Evolutionary conservation across 345 rosid species (phyloP).

Genomic region (Pseudoturritis turrita): DNA sequence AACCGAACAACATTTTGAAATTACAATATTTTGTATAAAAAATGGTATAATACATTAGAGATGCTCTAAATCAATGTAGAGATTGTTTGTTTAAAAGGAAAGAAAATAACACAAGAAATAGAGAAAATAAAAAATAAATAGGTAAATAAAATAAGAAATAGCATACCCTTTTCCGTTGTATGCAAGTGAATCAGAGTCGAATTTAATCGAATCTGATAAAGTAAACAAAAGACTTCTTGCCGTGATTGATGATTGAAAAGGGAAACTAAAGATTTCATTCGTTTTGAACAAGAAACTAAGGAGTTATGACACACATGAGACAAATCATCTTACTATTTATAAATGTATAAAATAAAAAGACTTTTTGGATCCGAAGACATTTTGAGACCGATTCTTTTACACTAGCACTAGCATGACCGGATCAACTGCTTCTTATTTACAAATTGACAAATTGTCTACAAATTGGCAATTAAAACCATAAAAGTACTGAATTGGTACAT

Average conservation of each 20-base stretch:
- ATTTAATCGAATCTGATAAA: too few species aligned
- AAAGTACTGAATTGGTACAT: too few species aligned
- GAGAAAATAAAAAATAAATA: background rate
- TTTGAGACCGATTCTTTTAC: background rate
- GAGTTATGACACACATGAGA: background rate
- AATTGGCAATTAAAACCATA: background rate
- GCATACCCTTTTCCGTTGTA: background rate
- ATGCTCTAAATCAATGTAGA: too few species aligned
- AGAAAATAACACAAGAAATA: background rate
- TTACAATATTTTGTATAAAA: too few species aligned
- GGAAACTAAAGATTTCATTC: background rate
- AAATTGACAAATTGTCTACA: background rate
- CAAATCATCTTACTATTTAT: background rate
- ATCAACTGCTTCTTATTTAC: background rate
- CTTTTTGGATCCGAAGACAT: background rate
- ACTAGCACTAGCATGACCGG: background rate
- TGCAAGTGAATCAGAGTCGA: background rate
- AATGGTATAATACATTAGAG: too few species aligned
- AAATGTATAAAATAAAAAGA: background rate
- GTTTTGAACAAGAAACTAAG: background rate
- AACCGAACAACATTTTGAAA: too few species aligned
- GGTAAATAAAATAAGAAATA: too few species aligned
- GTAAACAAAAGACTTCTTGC: background rate
- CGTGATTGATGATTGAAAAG: too few species aligned
- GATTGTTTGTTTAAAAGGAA: background rate